phyloP scores from a whole-genome alignment of 805 yeast species.

The Metschnikowia lochheadii region DNA sequence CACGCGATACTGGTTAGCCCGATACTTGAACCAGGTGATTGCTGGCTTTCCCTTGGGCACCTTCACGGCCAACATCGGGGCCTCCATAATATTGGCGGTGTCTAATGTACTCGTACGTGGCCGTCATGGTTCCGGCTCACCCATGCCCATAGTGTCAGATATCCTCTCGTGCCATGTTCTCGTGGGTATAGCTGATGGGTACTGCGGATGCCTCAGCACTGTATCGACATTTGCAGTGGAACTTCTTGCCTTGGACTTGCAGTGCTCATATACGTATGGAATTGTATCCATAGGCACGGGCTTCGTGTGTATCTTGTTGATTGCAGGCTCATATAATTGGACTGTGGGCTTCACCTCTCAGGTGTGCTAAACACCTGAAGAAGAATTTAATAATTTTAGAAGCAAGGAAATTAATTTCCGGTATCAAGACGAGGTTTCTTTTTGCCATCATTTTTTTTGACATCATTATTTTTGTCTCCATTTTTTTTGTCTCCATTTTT shows the following conservation, averaged over 20 bases:
- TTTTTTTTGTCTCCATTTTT: not conserved
- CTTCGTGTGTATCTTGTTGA: constrained; percentile 49
- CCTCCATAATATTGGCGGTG: constrained; percentile 41
- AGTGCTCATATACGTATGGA: constrained; percentile 49
- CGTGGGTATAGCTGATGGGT: constrained; percentile 57
- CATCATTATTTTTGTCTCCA: not conserved
- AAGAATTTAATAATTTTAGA: too few relatives aligned
- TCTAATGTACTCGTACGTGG: constrained; percentile 46
- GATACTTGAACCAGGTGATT: constrained; percentile 39
- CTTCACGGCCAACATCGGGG: constrained; percentile 45
- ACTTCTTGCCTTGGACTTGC: constrained; percentile 32
- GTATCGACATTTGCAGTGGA: constrained; percentile 78
- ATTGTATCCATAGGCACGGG: constrained; percentile 42
- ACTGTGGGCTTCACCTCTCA: constrained; percentile 39
- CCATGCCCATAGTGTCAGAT: constrained; percentile 26
- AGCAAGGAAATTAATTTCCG: not conserved
- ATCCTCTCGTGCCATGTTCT: constrained; percentile 47
- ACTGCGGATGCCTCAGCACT: constrained; percentile 69
- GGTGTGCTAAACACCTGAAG: constrained; percentile 19
- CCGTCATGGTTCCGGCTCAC: constrained; percentile 15
- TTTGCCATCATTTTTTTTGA: not conserved
- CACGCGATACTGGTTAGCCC: constrained; percentile 52
- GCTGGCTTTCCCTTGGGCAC: constrained; percentile 54
- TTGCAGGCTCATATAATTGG: constrained; percentile 75
- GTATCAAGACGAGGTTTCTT: not conserved